These are phyloP conservation scores for Mycosphaerella arachidis DNA, from an alignment of 2,329 filamentous ascomycete genomes.

Conservation along the genomic window DNA sequence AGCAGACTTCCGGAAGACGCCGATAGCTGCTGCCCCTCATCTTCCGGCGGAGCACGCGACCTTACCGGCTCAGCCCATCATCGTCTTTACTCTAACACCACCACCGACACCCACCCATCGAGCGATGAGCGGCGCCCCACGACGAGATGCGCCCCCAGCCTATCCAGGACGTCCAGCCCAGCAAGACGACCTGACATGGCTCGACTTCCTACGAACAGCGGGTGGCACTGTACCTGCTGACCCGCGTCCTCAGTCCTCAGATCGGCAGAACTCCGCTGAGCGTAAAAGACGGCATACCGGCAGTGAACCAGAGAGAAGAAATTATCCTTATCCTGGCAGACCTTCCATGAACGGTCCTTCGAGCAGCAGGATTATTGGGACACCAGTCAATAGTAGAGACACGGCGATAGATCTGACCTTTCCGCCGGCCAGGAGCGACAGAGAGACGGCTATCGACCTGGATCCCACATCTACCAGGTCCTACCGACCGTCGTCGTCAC, in stretches of 20 bases:
- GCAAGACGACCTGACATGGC: slow-evolving; percentile 20
- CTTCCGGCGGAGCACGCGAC: background rate
- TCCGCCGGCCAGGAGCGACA: slow-evolving; percentile 7
- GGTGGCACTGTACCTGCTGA: slow-evolving; percentile 18
- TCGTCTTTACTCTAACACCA: background rate
- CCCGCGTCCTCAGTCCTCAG: slow-evolving; percentile 1
- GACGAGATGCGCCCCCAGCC: background rate
- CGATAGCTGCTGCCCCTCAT: background rate
- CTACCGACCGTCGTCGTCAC: background rate
- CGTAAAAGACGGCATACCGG: slow-evolving; percentile 29
- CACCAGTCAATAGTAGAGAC: slow-evolving; percentile 12
- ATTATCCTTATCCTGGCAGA: slow-evolving; percentile 20
- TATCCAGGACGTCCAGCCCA: slow-evolving; percentile 7
- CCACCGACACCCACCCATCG: background rate
- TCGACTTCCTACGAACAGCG: slow-evolving; percentile 25
- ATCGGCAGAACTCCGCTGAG: slow-evolving; percentile 21
- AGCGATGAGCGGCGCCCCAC: background rate
- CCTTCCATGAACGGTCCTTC: background rate
- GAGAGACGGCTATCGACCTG: background rate
- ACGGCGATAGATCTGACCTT: slow-evolving; percentile 26
- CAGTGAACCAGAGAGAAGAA: slow-evolving; percentile 20
- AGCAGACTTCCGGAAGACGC: background rate
- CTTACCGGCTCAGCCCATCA: background rate
- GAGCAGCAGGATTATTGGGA: slow-evolving; percentile 1
- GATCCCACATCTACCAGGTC: background rate